Percentiles rank a stretch among this genome's conserved stretches.
phyloP scores from a whole-genome alignment of 192 early-diverging fungal species.

The Gonapodya prolifera region DNA sequence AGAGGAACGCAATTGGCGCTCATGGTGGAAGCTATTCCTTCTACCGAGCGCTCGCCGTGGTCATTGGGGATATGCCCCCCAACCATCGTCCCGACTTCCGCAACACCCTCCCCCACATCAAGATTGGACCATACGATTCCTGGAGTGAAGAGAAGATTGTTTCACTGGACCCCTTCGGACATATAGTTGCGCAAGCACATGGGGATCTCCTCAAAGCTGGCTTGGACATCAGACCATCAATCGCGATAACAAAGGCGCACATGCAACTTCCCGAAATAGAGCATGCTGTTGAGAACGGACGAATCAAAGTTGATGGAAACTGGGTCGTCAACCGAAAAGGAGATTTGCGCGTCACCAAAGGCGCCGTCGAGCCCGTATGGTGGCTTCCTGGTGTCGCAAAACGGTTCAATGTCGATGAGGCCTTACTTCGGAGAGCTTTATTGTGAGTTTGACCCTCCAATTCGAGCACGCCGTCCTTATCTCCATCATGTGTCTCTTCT shows the following conservation, averaged over 20 bases:
- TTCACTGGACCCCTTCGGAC: constrained; percentile 87
- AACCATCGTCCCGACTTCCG: constrained; percentile 75
- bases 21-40: constrained; percentile 85
- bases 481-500: not conserved
- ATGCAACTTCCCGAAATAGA: constrained; percentile 89
- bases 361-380: constrained; percentile 92
- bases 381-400: constrained; percentile 82
- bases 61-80: constrained; percentile 73
- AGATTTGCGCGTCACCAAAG: constrained; percentile 68
- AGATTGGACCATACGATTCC: constrained; percentile 61
- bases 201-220: constrained; percentile 46
- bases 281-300: constrained; percentile 44
- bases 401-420: constrained; percentile 75
- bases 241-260: constrained; percentile 88
- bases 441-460: constrained; percentile 44
- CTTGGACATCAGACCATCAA: constrained; percentile 77
- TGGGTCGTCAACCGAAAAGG: constrained; percentile 64
- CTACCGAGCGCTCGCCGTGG: constrained; percentile 82
- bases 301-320: constrained; percentile 64
- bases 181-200: constrained; percentile 54
- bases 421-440: constrained; percentile 63
- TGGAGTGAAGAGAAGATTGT: constrained; percentile 86
- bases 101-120: constrained; percentile 74
- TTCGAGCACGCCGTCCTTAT: not conserved
- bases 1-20: constrained; percentile 91